Evolutionary conservation across 768 basidiomycete species (phyloP).

Genomic region (Rubroboletus satanas): DNA sequence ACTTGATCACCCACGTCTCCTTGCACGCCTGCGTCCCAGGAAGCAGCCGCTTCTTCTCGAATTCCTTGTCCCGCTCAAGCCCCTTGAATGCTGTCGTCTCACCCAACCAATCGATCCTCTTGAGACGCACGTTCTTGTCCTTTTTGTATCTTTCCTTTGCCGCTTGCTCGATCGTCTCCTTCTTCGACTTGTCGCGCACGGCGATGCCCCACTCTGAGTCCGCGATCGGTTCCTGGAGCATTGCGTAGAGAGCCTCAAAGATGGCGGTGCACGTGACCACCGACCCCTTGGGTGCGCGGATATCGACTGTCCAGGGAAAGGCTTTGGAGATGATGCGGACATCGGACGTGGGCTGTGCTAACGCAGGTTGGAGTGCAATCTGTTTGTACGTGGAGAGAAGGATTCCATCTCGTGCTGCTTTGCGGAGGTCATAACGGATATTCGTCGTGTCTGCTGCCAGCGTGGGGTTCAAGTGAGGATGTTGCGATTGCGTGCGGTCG

Average conservation of each 20-base stretch:
- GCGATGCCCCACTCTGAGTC: slow-evolving; percentile 70
- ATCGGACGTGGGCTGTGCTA: slow-evolving; percentile 29
- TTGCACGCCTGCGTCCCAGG: slow-evolving; percentile 40
- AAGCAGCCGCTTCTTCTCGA: slow-evolving; percentile 45
- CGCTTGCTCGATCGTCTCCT: slow-evolving; percentile 46
- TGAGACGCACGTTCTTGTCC: slow-evolving; percentile 36
- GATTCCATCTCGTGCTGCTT: slow-evolving; percentile 41
- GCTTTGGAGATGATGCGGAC: slow-evolving; percentile 55
- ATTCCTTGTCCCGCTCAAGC: slow-evolving; percentile 56
- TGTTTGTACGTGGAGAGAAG: slow-evolving; percentile 40
- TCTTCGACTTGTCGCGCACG: slow-evolving; percentile 39
- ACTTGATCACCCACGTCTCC: slow-evolving; percentile 61
- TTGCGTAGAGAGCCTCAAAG: slow-evolving; percentile 49
- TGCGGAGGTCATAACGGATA: slow-evolving; percentile 48
- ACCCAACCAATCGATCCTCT: slow-evolving; percentile 64
- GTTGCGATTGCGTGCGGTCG: slow-evolving; percentile 34
- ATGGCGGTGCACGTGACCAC: slow-evolving; percentile 47
- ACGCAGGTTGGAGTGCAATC: slow-evolving; percentile 36
- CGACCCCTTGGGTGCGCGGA: slow-evolving; percentile 34
- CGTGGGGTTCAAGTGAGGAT: slow-evolving; percentile 50
- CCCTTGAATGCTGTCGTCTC: slow-evolving; percentile 58
- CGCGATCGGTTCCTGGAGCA: slow-evolving; percentile 49
- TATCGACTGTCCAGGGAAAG: slow-evolving; percentile 66
- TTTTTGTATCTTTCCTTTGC: slow-evolving; percentile 45
- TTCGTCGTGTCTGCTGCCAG: slow-evolving; percentile 51